Evolutionary conservation across 495 filamentous ascomycete species (phyloP).

Genomic region (Rhypophila decipiens): DNA sequence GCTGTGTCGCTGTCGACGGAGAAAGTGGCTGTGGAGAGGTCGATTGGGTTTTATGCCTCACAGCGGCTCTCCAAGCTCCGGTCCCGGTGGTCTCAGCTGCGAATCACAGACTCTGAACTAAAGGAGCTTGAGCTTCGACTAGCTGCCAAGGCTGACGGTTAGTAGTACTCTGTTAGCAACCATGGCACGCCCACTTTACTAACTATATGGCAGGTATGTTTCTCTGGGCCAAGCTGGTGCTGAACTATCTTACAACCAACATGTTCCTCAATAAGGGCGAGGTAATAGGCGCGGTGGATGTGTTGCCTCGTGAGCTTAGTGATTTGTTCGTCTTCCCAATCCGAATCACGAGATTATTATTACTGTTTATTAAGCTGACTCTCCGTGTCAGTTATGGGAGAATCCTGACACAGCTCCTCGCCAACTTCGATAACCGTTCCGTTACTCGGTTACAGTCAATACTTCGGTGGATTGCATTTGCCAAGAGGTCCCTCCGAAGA

Average conservation of each 20-base stretch:
- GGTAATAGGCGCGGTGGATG: constrained; percentile 14
- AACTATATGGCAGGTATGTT: constrained; percentile 23
- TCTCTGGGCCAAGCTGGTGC: constrained; percentile 26
- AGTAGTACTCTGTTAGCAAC: neutral
- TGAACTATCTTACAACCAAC: constrained; percentile 24
- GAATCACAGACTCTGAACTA: constrained; percentile 16
- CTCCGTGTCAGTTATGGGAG: constrained; percentile 18
- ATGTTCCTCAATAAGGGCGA: constrained; percentile 23
- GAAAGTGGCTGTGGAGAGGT: constrained; percentile 12
- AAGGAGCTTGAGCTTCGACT: constrained; percentile 15
- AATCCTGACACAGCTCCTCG: constrained; percentile 16
- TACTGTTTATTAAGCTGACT: neutral
- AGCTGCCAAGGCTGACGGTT: constrained; percentile 20
- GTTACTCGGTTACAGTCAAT: constrained; percentile 16
- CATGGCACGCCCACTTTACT: constrained; percentile 1
- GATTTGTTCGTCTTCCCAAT: constrained; percentile 18
- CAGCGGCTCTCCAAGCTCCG: too few species aligned
- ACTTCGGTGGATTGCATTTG: constrained; percentile 28
- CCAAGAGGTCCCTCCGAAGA: constrained; percentile 21
- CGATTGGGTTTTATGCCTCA: too few species aligned
- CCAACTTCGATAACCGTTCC: constrained; percentile 20
- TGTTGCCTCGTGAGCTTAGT: constrained; percentile 15
- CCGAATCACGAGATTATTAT: neutral
- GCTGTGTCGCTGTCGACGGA: constrained; percentile 24
- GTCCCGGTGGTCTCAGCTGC: too few species aligned